Base-by-base conservation (phyloP, 1,139 yeast species). In the Nakaseomyces delphensis region DNA sequence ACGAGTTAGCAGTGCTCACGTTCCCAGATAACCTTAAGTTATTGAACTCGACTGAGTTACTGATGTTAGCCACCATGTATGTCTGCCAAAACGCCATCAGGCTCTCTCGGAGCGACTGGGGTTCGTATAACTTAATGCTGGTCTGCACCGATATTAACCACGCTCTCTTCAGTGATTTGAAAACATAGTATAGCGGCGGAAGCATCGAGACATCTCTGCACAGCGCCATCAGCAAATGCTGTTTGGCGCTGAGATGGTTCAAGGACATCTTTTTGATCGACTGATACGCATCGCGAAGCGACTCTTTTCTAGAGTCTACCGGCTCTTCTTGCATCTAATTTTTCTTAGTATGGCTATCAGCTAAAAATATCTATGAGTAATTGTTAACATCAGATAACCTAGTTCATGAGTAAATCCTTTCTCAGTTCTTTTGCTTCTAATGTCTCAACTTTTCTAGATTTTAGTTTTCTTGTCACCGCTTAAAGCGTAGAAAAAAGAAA, bases 181-280 rank as follows among this genome's bases (percentile, higher is more conserved):
- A 64, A 41, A 79, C 65, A 25, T 84, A 84, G 18, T 76, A 55
- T 9, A 79, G 56, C 6, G 84, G 76, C 0, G 86, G 86, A 2
- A 79, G 59, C 11, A 83, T 68, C 2, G 93, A 83, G 19, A 84
- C 65, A 53, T 83, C 94, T 47, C 93, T 67, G 53, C 86, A 79
- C 20, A 76, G 64, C 0, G 91, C 84, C 48, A 87, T 69, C 8
- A 83, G 71, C 50, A 83, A 73, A 57, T 84, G 94, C 53, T 84
- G 89, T 47, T 79, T 70, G 1, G 93, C 85, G 51, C 80, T 81
- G 45, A 85, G 67, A 44, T 59, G 61, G 27, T 54, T 53, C 35
- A 60, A 42, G 5, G 63, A 56, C 14, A 60, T 42, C 16, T 57
- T 51, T 43, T 59, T 56, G 29, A 59, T 48, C 2, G 62, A 55